Percentiles rank a stretch among this genome's conserved stretches.
phyloP scores from a whole-genome alignment of 345 rosid species.

The Corchorus olitorius region DNA sequence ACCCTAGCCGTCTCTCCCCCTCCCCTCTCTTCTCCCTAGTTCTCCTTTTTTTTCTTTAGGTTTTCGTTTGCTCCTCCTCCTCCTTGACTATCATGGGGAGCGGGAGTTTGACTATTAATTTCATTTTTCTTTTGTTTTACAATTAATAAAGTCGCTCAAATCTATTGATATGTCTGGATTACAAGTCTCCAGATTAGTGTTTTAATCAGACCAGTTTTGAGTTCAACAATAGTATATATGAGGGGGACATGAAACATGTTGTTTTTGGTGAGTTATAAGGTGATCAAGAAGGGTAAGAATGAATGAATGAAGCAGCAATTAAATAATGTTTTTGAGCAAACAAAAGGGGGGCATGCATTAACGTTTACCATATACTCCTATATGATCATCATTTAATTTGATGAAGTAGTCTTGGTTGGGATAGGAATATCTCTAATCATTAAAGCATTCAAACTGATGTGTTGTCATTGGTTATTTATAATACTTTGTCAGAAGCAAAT shows the following conservation, averaged over 20 bases:
- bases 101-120: too few relatives aligned
- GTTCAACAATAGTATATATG: background rate
- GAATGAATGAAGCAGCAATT: background rate
- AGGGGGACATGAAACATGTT: background rate
- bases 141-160: too few relatives aligned
- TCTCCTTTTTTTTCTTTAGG: too few relatives aligned
- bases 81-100: too few relatives aligned
- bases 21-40: too few relatives aligned
- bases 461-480: constrained; percentile 33
- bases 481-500: constrained; percentile 34
- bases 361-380: background rate
- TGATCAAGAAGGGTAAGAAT: background rate
- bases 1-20: too few relatives aligned
- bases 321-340: background rate
- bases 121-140: too few relatives aligned
- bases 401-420: constrained; percentile 12
- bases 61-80: too few relatives aligned
- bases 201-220: too few relatives aligned
- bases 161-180: too few relatives aligned
- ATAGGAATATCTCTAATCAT: constrained; percentile 31
- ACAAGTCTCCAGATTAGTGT: too few relatives aligned
- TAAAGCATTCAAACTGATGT: constrained; percentile 32
- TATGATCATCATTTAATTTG: background rate
- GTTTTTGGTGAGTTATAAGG: background rate
- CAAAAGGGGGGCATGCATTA: background rate